These are phyloP conservation scores for Neofusicoccum parvum DNA, from an alignment of 2,329 filamentous ascomycete species.

Conservation along the genomic window DNA sequence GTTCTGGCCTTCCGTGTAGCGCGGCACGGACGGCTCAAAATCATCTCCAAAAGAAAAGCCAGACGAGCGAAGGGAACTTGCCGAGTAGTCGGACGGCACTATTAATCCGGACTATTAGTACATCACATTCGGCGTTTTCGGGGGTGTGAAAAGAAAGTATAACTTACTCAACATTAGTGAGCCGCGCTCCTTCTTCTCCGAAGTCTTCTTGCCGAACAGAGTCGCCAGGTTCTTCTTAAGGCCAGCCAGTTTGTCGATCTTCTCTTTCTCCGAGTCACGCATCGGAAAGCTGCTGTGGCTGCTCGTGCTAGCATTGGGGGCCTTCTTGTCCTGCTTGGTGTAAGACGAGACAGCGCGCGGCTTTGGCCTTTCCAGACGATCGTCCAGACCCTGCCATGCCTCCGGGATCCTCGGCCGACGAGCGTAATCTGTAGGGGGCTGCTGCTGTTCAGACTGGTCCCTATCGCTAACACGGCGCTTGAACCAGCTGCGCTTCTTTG, in stretches of 20 bases:
- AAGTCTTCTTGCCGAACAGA: constrained; percentile 54
- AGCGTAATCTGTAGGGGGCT: constrained; percentile 25
- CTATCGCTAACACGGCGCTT: constrained; percentile 38
- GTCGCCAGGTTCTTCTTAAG: constrained; percentile 51
- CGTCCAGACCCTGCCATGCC: constrained; percentile 39
- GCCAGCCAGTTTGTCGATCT: constrained; percentile 37
- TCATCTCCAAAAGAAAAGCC: constrained; percentile 40
- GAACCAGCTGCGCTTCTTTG: constrained; percentile 52
- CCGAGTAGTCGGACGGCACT: constrained; percentile 27
- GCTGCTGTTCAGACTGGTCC: constrained; percentile 34
- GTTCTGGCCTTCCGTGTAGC: constrained; percentile 58
- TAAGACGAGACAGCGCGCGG: constrained; percentile 11
- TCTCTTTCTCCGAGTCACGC: constrained; percentile 32
- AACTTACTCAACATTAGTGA: constrained; percentile 35
- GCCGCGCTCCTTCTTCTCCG: constrained; percentile 41
- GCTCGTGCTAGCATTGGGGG: constrained; percentile 24
- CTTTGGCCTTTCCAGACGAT: constrained; percentile 33
- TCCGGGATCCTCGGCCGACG: constrained; percentile 31
- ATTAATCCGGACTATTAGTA: constrained; percentile 21
- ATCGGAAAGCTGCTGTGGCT: constrained; percentile 44
- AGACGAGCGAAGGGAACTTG: constrained; percentile 33
- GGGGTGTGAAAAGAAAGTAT: too few relatives aligned
- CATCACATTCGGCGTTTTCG: not conserved
- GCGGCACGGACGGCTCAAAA: constrained; percentile 50
- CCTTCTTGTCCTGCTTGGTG: constrained; percentile 28